These are phyloP conservation scores for Cucumis cinereus DNA, from an alignment of 306 rosid species.

Conservation along the genomic window DNA sequence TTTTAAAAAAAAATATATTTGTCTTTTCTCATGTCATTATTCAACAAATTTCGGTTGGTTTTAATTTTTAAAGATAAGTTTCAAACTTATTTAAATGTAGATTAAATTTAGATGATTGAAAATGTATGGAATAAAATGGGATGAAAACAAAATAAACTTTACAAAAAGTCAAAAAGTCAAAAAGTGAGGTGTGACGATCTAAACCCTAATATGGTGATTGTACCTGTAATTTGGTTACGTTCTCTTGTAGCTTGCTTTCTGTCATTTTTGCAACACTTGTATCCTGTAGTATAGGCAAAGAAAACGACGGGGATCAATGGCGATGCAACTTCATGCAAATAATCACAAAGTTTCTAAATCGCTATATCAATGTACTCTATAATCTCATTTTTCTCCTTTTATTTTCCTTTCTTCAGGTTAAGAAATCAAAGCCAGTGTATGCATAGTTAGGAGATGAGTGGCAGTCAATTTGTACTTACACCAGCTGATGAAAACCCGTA, in stretches of 20 bases:
- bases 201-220: background rate
- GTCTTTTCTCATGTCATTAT: no score
- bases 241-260: constrained; percentile 63
- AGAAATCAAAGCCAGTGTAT: background rate
- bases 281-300: constrained; percentile 34
- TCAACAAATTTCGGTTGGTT: no score
- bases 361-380: background rate
- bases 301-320: background rate
- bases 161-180: background rate
- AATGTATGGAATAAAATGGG: no score
- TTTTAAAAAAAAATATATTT: no score
- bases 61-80: no score
- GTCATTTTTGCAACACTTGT: constrained; percentile 43
- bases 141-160: no score
- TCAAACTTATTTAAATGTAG: no score
- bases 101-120: no score
- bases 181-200: background rate
- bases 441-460: background rate
- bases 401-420: background rate
- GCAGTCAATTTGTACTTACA: constrained; percentile 28
- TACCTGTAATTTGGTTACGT: constrained; percentile 48
- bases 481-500: constrained; percentile 52
- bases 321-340: background rate
- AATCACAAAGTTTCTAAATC: background rate
- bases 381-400: background rate